A percentile compares a stretch with the other conserved stretches of the same genome.
Conservation (phyloP, 2,329 filamentous ascomycete genomes). For the Alternaria alternata region DNA sequence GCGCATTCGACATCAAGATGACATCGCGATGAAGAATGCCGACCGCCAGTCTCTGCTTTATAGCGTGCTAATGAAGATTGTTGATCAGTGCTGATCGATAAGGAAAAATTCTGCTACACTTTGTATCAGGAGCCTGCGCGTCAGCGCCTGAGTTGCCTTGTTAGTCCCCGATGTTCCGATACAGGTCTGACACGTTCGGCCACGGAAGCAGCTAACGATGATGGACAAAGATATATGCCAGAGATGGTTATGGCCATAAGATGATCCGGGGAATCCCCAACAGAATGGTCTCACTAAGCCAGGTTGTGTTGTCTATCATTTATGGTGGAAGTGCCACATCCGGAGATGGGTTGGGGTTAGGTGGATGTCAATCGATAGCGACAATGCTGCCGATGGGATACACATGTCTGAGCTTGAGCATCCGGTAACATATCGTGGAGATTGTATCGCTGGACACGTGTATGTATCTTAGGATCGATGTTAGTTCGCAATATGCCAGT, state of each 20-base stretch:
- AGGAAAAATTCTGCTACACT: neutral
- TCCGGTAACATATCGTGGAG: neutral
- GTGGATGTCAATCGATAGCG: neutral
- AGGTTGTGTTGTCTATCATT: neutral
- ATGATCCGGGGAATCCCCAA: neutral
- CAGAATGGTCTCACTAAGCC: neutral
- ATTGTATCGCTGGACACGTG: neutral
- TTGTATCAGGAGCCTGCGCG: neutral
- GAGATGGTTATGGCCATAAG: neutral
- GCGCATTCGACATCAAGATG: too few relatives aligned
- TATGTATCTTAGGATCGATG: neutral
- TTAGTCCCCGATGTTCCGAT: neutral
- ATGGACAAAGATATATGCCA: neutral
- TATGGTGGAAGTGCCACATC: neutral
- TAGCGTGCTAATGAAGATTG: neutral
- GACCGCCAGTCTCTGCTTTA: neutral
- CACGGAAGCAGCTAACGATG: neutral
- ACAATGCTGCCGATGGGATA: neutral
- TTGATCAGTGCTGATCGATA: neutral
- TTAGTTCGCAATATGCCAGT: neutral
- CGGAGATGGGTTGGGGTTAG: neutral
- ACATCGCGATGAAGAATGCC: neutral
- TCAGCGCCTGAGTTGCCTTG: conserved; percentile 1
- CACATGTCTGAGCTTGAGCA: neutral
- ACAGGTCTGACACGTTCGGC: neutral